A percentile compares a stretch with the other conserved stretches of the same genome.
Evolutionary conservation across 768 basidiomycete species (phyloP).

Genomic region (Sporobolomyces phaffii): DNA sequence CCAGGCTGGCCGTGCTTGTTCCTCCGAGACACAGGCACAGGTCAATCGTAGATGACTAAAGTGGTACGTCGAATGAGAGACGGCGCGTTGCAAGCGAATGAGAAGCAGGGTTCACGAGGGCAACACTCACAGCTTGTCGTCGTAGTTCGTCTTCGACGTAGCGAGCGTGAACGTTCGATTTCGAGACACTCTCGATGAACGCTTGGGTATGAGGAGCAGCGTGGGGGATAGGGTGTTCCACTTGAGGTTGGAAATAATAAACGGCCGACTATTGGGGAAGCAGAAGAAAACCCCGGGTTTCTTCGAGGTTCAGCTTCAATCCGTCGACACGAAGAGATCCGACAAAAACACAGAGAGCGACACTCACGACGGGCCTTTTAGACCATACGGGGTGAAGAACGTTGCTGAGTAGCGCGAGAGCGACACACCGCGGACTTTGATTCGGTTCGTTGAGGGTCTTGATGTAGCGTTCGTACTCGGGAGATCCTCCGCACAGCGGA

Average conservation of each 20-base stretch:
- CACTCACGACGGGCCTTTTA: slow-evolving; percentile 59
- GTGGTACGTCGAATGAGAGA: too few species aligned
- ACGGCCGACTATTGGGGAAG: slow-evolving; percentile 30
- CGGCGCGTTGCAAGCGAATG: too few species aligned
- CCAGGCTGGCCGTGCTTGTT: slow-evolving; percentile 71
- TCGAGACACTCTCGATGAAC: slow-evolving; percentile 75
- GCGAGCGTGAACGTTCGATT: slow-evolving; percentile 80
- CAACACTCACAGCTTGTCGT: slow-evolving; percentile 79
- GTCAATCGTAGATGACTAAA: slow-evolving; percentile 98
- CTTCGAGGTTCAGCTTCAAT: too few species aligned
- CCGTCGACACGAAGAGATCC: not conserved
- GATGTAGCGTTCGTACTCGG: slow-evolving; percentile 86
- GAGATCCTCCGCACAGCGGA: slow-evolving; percentile 88
- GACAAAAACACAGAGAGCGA: not conserved
- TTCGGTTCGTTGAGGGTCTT: slow-evolving; percentile 92
- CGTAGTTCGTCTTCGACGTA: slow-evolving; percentile 90
- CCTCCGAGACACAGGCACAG: slow-evolving; percentile 90
- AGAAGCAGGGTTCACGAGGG: not conserved
- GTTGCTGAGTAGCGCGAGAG: slow-evolving; percentile 78
- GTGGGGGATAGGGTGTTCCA: slow-evolving; percentile 56
- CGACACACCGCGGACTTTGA: slow-evolving; percentile 84
- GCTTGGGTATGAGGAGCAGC: slow-evolving; percentile 72
- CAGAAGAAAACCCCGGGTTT: too few species aligned
- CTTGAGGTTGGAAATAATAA: slow-evolving; percentile 47
- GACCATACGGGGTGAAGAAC: slow-evolving; percentile 76